Base-by-base conservation (phyloP, 2,329 filamentous ascomycete species). In the Colletotrichum tofieldiae region DNA sequence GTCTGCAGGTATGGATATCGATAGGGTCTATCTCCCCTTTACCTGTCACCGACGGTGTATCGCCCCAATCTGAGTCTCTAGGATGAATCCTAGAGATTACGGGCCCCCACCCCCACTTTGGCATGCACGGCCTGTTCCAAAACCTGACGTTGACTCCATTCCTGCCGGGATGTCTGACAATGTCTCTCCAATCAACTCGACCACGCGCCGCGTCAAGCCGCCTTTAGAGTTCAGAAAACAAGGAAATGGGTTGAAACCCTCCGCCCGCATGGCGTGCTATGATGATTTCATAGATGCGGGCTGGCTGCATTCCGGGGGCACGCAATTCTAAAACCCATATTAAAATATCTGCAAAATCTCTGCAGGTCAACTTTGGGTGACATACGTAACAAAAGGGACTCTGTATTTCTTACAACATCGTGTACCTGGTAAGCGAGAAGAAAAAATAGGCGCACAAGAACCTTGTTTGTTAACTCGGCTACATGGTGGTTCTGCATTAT, bases 21-120 rank as follows among this genome's bases (percentile, higher is more conserved):
- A 67, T 16, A 56, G 64, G 56, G 39, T 65, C 70, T 68, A 51
- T 60, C 54, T 39, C 37, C 61, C 43, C 56, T 47, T 58, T 23
- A 59, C 55, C 49, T 58, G 66, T 55, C 54, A 51, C 61, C 43
- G 52, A 49, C 35, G 29, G 58, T 32, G 23, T 58, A 64, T 63
- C 65, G 35, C 29, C 29, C 54, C 65, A 61, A 69, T 63, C 66
- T 6, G 29, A 32, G 29, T 32, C 45, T 41, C 65, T 37, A n/a
- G 65, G 59, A 58, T 67, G 39, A 37, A 59, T 37, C 68, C 64
- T 45, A 49, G 61, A 58, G 59, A 62, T 68, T 68, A 68, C 69
- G 69, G 52, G 54, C 59, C 45, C 37, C 65, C 54, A 65, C 66
- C 70, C 66, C 65, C 60, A 70, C 60, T 72, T 70, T 51, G 61